Base-by-base conservation (phyloP, 495 filamentous ascomycete genomes). In the Penicillium odoratum region DNA sequence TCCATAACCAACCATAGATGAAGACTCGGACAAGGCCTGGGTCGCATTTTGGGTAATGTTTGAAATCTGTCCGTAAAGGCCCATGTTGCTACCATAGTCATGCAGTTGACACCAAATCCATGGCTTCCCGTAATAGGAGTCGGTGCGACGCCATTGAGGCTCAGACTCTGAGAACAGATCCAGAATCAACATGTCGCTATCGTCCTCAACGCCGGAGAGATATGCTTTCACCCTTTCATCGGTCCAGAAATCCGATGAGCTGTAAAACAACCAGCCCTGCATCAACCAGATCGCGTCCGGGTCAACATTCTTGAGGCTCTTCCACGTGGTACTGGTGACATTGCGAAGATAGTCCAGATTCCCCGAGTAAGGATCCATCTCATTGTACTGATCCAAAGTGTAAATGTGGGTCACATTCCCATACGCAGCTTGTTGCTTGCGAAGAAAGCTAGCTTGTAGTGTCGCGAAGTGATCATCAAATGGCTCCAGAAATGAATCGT, bases 231-330 rank as follows among this genome's bases (percentile, higher is more conserved):
- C 67, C 8, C 77, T 67, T 7, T 76, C 73, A 30, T 74, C 69
- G 11, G 77, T 82, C 81, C 81, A 83, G 62, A 82, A 83, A 1
- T 60, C 64, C 0, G 63, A 56, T 31, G 73, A 71, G 10, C 67
- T 66, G 47, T 68, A 78, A 68, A 83, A 83, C 2, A 81, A 65
- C 81, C 81, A 83, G 28, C 79, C 81, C 58, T 83, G 81, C 78
- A 83, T 80, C 48, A 82, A 59, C 81, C 81, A 83, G 7, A 81
- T 67, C 1, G 80, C 80, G 7, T 73, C 60, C 1, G 80, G 72
- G 55, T 80, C 76, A 0, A 74, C 81, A 7, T 73, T 58, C 57
- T 82, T 82, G 36, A 83, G 62, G 44, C 71, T 73, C 15, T 65
- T 56, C 69, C 69, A 74, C 0, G 80, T 83, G 47, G 72, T 74